Evolutionary conservation across 1,139 yeast genomes (phyloP), one percentile per base, ranked within the genome.

Genomic region (Saccharomyces hybrid): DNA sequence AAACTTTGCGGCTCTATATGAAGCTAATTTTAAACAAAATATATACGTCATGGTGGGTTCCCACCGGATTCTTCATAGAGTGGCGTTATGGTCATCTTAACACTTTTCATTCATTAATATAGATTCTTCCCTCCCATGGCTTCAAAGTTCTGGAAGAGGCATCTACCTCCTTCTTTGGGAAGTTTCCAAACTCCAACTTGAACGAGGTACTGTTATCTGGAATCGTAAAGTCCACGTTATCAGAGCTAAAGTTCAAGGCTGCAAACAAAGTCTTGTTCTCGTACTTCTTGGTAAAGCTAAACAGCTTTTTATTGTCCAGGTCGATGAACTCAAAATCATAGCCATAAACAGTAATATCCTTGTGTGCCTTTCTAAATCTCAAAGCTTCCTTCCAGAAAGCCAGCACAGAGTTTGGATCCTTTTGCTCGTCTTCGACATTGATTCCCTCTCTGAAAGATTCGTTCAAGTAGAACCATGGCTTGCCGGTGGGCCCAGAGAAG

Each of bases 381-480:
- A 82, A 67, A 4, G 77, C 71, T 58, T 70, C 69, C 56, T 71
- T 70, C 76, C 79, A 81, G 69, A 77, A 81, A 55, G 70, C 63
- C 56, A 75, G 72, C 14, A 79, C 75, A 0, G 84, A 79, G 50
- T 73, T 59, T n/a, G 77, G 76, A 61, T 81, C 83, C 44, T 73
- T 57, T 26, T 72, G 61, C 66, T 82, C 84, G 1, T 71, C 62
- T 14, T 72, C 76, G 44, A 75, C 84, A 61, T 82, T 81, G 62
- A 79, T 72, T 19, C 59, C 59, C 49, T 75, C 76, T 57, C 67
- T 70, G 67, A 77, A 80, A 61, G 78, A 76, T 55, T 78, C 81
- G 61, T 78, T 78, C 58, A 78, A 77, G 57, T 75, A 71, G 68
- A 77, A 80, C 86, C 86, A 82, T 27, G 86, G 84, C 57, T 69